Base-by-base conservation (phyloP, 108 stramenopile species). In the Schizochytrium sp. region DNA sequence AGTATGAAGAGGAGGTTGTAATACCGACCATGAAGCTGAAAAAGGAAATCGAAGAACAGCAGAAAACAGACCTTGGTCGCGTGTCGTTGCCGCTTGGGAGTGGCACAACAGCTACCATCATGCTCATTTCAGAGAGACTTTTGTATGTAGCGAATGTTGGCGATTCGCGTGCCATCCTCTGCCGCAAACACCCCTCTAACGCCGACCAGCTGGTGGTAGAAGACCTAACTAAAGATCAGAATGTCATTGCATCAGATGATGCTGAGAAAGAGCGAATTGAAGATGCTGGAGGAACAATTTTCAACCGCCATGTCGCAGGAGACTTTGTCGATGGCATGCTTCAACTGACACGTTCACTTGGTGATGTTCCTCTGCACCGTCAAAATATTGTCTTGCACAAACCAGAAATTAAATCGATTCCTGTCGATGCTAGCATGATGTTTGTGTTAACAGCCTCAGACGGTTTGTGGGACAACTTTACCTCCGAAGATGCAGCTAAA, bases 291-390 rank as follows among this genome's bases (percentile, higher is more conserved):
- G 76, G 76, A 38, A 83, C 76, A 10, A 55, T 83, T n/a, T 83
- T 83, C 47, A 55, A 55, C 47, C 8, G 76, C 12, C 76, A 83
- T 50, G 76, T 83, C 15, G 76, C 76, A 7, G 76, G 76, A 83
- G 76, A 83, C 28, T 83, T 55, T 2, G 40, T 83, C 40, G 76
- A 83, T 83, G 76, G 76, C 5, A 83, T 83, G 76, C 76, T 83
- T 13, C 76, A 83, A 53, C 76, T 83, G 28, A 83, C 76, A 5
- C 76, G 76, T 1, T 83, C 76, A 40, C 53, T 83, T 38, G 76
- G 76, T 7, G 76, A 83, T 40, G 76, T 83, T 55, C 76, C 76
- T 42, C 28, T 83, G 76, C 76, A 83, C 53, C 76, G 76, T 28
- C 47, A 83, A 40, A 42, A 42, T 53, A 83, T 83, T 83, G 76